Conservation (phyloP, 2,329 filamentous ascomycete species). For the Onygenales sp. region DNA sequence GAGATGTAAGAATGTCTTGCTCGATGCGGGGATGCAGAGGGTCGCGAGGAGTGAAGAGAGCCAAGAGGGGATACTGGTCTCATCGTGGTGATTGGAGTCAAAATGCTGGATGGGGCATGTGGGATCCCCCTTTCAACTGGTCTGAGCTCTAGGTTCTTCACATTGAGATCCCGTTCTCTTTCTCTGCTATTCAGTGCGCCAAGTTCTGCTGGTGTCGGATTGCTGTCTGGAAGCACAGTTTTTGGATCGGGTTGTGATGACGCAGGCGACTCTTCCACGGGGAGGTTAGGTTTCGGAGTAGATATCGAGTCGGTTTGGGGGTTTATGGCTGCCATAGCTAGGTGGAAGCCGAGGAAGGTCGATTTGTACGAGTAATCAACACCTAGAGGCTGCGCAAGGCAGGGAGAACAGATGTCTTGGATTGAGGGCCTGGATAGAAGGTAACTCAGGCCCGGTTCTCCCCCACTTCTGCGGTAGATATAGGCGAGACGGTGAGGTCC, state of each 20-base stretch:
- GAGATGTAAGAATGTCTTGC: slow-evolving; percentile 26
- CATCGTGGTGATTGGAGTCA: slow-evolving; percentile 21
- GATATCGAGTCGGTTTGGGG: neutral
- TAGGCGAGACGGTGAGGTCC: too few species aligned
- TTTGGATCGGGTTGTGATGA: neutral
- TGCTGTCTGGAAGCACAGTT: neutral
- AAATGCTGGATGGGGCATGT: slow-evolving; percentile 13
- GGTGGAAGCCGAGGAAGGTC: neutral
- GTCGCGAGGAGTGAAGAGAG: slow-evolving; percentile 35
- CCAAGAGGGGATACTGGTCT: slow-evolving; percentile 22
- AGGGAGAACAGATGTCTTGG: neutral
- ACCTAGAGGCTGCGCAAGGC: neutral
- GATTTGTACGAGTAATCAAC: neutral
- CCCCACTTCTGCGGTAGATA: too few species aligned
- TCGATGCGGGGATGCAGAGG: slow-evolving; percentile 32
- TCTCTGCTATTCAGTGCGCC: neutral
- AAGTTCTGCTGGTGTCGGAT: neutral
- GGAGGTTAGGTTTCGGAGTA: neutral
- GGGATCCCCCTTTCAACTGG: neutral
- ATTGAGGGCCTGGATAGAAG: too few species aligned
- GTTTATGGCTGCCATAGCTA: slow-evolving; percentile 1
- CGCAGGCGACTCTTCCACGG: neutral
- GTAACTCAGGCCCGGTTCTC: too few species aligned
- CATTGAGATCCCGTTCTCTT: neutral
- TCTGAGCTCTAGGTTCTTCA: neutral